Base-by-base conservation (phyloP, 495 filamentous ascomycete genomes). In the Talaromyces trachyspermus region DNA sequence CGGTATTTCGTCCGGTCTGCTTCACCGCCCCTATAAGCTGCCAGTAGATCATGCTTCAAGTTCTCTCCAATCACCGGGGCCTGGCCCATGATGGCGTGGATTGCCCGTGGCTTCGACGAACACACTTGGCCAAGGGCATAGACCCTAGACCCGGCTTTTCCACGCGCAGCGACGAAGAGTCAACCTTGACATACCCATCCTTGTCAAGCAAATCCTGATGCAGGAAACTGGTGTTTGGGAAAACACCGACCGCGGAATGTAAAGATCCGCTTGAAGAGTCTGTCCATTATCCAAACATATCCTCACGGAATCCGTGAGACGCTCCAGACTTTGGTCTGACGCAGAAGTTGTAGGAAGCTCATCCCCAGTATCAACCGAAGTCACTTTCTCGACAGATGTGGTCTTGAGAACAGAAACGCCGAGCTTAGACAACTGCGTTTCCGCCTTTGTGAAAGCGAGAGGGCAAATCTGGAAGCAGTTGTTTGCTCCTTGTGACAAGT, bases 111-210 rank as follows among this genome's bases (percentile, higher is more conserved):
- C 5, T 55, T 54, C 29, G 58, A 59, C 1, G 61, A 54, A 0
- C 58, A 46, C 5, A 54, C 69, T 48, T 78, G 74, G 35, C 74
- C 72, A 18, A 69, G 45, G 17, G 63, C 63, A 55, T 78, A 80
- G 32, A 77, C 61, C 2, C 68, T 62, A 1, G 60, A 49, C 2
- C 74, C 76, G 1, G 71, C 73, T 51, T 55, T n/a, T 72, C 68
- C 19, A 77, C 71, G 1, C 73, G 68, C 6, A 77, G 54, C 0
- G 71, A 75, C 7, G 58, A 33, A 0, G 37, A 7, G 55, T 76
- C 68, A 3, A 61, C 70, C 8, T 62, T 52, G n/a, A 77, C 61
- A 35, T 68, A 70, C 12, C 62, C 63, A 19, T 63, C 58, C 0
- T 53, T 22, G 0, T 52, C 50, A 2, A 71, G 66, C 1, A 76